Percentiles rank a stretch among this genome's conserved stretches.
Evolutionary conservation across 202 grass and related monocot species (phyloP).

Genomic region (Panicum hallii): DNA sequence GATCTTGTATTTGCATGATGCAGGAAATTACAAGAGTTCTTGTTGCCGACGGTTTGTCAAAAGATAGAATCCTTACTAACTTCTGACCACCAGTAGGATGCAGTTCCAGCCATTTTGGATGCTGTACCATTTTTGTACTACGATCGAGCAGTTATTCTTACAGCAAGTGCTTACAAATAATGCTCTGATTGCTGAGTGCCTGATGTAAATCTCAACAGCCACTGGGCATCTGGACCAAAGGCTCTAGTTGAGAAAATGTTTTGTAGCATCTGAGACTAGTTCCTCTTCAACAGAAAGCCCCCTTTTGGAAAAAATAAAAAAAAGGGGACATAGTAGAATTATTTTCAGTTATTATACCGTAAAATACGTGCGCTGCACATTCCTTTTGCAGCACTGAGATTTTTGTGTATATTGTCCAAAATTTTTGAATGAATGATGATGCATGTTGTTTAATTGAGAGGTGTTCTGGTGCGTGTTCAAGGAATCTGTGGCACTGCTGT

Average conservation of each 20-base stretch:
- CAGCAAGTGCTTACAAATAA: constrained; percentile 44
- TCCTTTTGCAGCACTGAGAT: constrained; percentile 11
- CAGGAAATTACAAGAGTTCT: constrained; percentile 81
- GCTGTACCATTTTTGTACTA: constrained; percentile 40
- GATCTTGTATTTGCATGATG: constrained; percentile 33
- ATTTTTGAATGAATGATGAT: constrained; percentile 28
- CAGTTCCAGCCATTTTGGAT: constrained; percentile 29
- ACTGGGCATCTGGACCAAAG: neutral
- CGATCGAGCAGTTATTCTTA: constrained; percentile 23
- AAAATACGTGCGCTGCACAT: neutral
- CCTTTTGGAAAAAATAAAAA: neutral
- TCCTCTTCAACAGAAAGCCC: neutral
- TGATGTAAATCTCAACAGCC: constrained; percentile 37
- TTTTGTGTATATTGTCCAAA: constrained; percentile 18
- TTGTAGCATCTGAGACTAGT: constrained; percentile 13
- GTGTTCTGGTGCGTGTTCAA: neutral
- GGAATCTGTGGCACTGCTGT: neutral
- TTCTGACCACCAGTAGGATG: constrained; percentile 52
- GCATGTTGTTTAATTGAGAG: neutral
- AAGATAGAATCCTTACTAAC: constrained; percentile 84
- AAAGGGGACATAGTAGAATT: constrained; percentile 15
- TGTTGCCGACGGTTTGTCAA: constrained; percentile 69
- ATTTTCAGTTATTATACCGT: constrained; percentile 22
- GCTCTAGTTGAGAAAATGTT: constrained; percentile 6
- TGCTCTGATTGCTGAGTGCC: constrained; percentile 4